Base-by-base conservation (phyloP, 495 filamentous ascomycete species). In the Hypoxylon lienhwacheense region DNA sequence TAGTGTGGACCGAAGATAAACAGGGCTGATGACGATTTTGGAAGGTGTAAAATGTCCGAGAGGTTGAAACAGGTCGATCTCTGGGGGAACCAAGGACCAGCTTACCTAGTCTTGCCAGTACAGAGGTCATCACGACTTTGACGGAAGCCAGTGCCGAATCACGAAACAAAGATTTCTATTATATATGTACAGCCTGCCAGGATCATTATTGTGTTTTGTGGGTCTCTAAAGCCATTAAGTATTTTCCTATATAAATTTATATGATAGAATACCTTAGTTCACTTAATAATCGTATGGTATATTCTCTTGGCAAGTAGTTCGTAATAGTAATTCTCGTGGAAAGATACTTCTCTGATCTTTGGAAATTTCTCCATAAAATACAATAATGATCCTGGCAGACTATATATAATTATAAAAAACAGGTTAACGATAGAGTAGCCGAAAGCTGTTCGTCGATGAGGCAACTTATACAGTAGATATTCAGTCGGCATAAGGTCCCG, bases 11-110 rank as follows among this genome's bases (percentile, higher is more conserved):
- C 47, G n/a, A 31, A 32, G 21, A 52, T 47, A n/a, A n/a, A n/a
- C 47, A 61, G 28, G 40, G 50, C 57, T 55, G 46, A 26, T 37
- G 46, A 55, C 58, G 22, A 55, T 61, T 61, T 17, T n/a, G 58
- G 58, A 55, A 61, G 52, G 58, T 61, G 47, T 55, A 55, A 61
- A 61, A 34, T 61, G 52, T 55, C 58, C 58, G 58, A 61, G 36
- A 46, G 36, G 51, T 52, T 55, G 58, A 61, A 61, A 61, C 58
- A 40, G 51, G 36, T 34, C 47, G 58, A 61, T 61, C 58, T 59
- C 25, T 52, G 55, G 58, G 58, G 58, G 57, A 55, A 41, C 58
- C 52, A 55, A 61, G 58, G n/a, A n/a, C n/a, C n/a, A 55, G 14
- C 14, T 17, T 43, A 51, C 47, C 47, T 26, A 29, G 46, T 45